Base-by-base conservation (phyloP, 2,329 filamentous ascomycete species). In the Neofusicoccum kwambonambiense region DNA sequence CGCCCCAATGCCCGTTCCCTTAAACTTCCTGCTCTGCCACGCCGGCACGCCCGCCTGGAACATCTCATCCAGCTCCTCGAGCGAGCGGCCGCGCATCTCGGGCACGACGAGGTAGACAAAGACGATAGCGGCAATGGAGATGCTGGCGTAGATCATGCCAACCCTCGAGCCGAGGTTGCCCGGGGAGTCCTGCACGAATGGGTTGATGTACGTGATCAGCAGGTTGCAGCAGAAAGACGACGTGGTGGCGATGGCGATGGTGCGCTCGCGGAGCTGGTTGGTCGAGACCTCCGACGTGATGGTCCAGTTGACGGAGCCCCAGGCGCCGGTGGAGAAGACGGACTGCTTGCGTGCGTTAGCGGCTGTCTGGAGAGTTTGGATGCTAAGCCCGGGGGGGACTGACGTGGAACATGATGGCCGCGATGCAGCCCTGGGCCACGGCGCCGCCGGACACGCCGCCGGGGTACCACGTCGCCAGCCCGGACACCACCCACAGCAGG, bases 61-160 rank as follows among this genome's bases (percentile, higher is more conserved):
- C 15, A 73, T 69, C 60, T 74, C 71, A 60, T 73, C 73, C 0
- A 74, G 62, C 56, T 74, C 72, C 56, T 74, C 72, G 1, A 74
- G 49, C 5, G 68, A 69, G 12, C 70, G 60, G 15, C 67, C 69
- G 19, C 73, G 71, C 27, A 72, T 71, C 68, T 85, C 85, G 0
- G 85, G 86, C 68, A 89, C 84, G 76, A 87, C 87, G 72, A 86
- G 82, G 19, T 87, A 79, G 31, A 82, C 70, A 52, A 89, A 79
- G 3, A 82, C 71, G 12, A 83, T 70, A 42, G 57, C 31, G 9
- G 41, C 34, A 0, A 12, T 7, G 9, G 44, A 39, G 11, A 50
- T 41, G 31, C 19, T 19, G 31, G 27, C 57, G 71, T 73, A 3
- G 70, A 75, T n/a, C 42, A 70, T 8, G 70, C 72, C 71, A 68